Percentiles rank a stretch among this genome's conserved stretches.
Evolutionary conservation across 352 stramenopile species (phyloP).

Genomic region (Globisporangium alternatum): DNA sequence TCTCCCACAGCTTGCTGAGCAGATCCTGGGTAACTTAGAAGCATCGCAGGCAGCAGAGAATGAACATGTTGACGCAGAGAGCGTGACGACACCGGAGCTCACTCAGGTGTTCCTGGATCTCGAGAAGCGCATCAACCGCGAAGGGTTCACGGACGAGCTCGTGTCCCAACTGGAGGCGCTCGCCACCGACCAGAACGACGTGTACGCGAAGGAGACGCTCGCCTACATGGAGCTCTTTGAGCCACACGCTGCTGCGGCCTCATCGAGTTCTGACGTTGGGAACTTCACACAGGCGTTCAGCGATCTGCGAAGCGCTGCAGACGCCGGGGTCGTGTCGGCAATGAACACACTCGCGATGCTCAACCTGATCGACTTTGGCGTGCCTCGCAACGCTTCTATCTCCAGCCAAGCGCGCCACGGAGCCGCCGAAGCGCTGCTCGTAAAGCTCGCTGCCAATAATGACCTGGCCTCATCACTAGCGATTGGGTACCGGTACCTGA

Average conservation of each 20-base stretch:
- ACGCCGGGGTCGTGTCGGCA: constrained; percentile 39
- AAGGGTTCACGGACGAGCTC: constrained; percentile 41
- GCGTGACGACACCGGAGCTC: constrained; percentile 19
- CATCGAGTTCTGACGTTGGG: constrained; percentile 4
- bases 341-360: constrained; percentile 50
- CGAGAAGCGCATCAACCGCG: constrained; percentile 42
- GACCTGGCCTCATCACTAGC: constrained; percentile 64
- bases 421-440: constrained; percentile 33
- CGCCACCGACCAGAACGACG: constrained; percentile 26
- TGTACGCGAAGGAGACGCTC: constrained; percentile 51
- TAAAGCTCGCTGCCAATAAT: constrained; percentile 25
- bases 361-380: constrained; percentile 48
- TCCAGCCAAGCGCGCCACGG: constrained; percentile 25
- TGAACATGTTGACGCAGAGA: not conserved
- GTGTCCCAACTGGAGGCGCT: constrained; percentile 35
- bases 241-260: constrained; percentile 16
- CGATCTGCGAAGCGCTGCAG: constrained; percentile 39
- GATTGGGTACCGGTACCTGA: constrained; percentile 51
- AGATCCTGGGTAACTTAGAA: constrained; percentile 18
- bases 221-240: constrained; percentile 69
- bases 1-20: constrained; percentile 17
- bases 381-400: constrained; percentile 20
- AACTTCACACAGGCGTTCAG: constrained; percentile 44
- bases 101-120: constrained; percentile 48
- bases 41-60: constrained; percentile 2